Evolutionary conservation across 2,329 filamentous ascomycete species (phyloP), one percentile per base, ranked within the genome.

Genomic region (Gaeumannomyces tritici): DNA sequence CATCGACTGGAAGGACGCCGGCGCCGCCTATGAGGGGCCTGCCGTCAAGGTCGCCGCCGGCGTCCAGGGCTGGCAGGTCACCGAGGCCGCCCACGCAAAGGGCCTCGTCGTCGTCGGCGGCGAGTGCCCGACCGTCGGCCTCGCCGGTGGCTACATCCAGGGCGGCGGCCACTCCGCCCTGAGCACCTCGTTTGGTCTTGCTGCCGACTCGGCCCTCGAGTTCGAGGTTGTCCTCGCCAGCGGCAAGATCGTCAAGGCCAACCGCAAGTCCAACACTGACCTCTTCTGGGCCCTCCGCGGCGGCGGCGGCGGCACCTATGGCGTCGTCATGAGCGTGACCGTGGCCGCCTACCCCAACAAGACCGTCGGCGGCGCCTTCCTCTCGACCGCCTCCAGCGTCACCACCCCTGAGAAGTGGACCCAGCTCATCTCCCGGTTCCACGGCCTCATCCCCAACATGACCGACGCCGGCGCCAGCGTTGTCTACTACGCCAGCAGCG

Each of bases 201-300:
- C 69, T 3, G 80, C 80, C 4, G 82, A 84, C 65, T 78, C 80
- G 60, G 75, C 77, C 0, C 69, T 84, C 8, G 73, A 77, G 42
- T 76, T 74, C 66, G 73, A 80, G 24, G 75, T 79, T 9, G 70
- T 84, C 15, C 79, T 78, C 15, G 78, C 75, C 1, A 67, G 71
- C 27, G 82, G 82, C 1, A 62, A 73, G 26, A 69, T 77, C 33
- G 66, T 82, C 1, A 76, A 71, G 4, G 81, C 80, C 3, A 78
- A 75, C 54, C 73, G 70, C 3, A 70, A 73, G 2, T 67, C 78
- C 35, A 79, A 85, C 63, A 63, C 75, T 0, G 82, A 86, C 62
- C 74, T 86, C 1, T 85, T 81, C 71, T 87, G 81, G 82, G 83
- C 82, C 4, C 71, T 84, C 21, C 75, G 76, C 62, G 81, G 82